Evolutionary conservation across 2,329 filamentous ascomycete genomes (phyloP), one percentile per base, ranked within the genome.

Genomic region (Beauveria brongniartii): DNA sequence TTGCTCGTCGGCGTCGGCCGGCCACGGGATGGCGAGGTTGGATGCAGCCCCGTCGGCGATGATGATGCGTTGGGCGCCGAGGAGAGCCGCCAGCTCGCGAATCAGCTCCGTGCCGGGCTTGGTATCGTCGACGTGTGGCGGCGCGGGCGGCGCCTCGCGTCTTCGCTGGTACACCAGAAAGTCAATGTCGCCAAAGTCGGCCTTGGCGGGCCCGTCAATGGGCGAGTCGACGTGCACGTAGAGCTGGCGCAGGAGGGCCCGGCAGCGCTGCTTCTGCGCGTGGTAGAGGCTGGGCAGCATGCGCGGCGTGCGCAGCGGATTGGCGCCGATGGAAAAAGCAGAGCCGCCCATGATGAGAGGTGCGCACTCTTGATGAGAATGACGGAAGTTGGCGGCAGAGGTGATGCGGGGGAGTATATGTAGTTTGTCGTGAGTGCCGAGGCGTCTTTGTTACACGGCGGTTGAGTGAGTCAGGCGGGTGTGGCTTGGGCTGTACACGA

Each of bases 171-270:
- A 74, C 1, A 90, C 79, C 1, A 91, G 71, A 62, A 92, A 78
- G 71, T 94, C 90, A 43, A 95, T 75, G 65, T 94, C 91, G 22
- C 90, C 91, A 67, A 84, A 81, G 65, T 85, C 82, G 0, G 65
- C 47, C 71, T 94, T 94, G 1, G 71, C 85, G 0, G 90, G 89
- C 0, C 83, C 87, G 65, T 91, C 88, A 30, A 87, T 81, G 0
- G 89, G 85, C 0, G 81, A 78, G 1, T 78, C 80, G 5, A 89
- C 83, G 8, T 74, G 75, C 0, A 73, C 59, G 66, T 83, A 91
- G 3, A 87, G 72, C 1, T 74, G 66, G 1, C 73, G 71, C 0
- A 90, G 78, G 2, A 78, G 70, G 0, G 68, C 61, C 28, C 78
- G 74, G 63, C 80, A 82, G 0, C 74, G 67, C 0, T 70, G 64